Conservation (phyloP, 2,329 filamentous ascomycete species). For the Aureobasidium mangrovei region DNA sequence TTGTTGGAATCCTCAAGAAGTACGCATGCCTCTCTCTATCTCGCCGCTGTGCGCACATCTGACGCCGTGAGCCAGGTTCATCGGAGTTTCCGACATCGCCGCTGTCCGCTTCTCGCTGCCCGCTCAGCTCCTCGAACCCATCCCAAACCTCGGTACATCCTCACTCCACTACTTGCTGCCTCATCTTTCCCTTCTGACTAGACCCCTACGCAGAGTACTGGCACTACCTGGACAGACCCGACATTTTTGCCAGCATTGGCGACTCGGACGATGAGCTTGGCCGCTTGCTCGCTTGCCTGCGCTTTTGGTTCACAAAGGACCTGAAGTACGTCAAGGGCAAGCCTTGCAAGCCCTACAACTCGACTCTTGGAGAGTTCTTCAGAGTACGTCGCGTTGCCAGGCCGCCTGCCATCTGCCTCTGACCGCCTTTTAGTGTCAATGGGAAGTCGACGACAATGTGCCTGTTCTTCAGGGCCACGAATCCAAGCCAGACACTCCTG, state of each 20-base stretch:
- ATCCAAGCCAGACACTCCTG: constrained; percentile 27
- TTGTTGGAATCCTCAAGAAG: constrained; percentile 81
- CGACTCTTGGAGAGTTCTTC: constrained; percentile 94
- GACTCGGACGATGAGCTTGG: constrained; percentile 86
- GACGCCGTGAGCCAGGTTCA: constrained; percentile 55
- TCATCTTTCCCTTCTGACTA: constrained; percentile 1
- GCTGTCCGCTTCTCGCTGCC: constrained; percentile 93
- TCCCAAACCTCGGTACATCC: constrained; percentile 68
- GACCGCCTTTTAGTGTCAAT: constrained; percentile 61
- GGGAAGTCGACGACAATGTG: constrained; percentile 77
- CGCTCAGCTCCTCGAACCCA: constrained; percentile 89
- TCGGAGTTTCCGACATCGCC: constrained; percentile 91
- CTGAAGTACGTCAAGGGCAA: constrained; percentile 98
- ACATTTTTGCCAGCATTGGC: constrained; percentile 76
- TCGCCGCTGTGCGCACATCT: neutral
- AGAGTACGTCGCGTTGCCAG: constrained; percentile 48
- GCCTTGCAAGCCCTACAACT: constrained; percentile 99
- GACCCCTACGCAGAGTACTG: constrained; percentile 65
- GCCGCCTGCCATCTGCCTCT: constrained; percentile 1
- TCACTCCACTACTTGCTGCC: neutral
- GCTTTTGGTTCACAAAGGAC: constrained; percentile 99
- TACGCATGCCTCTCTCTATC: constrained; percentile 39
- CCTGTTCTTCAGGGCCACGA: constrained; percentile 43
- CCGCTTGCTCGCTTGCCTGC: constrained; percentile 86
- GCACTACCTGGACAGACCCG: constrained; percentile 94